Conservation (phyloP, 805 yeast genomes). For the Starmerella tilneyi region DNA sequence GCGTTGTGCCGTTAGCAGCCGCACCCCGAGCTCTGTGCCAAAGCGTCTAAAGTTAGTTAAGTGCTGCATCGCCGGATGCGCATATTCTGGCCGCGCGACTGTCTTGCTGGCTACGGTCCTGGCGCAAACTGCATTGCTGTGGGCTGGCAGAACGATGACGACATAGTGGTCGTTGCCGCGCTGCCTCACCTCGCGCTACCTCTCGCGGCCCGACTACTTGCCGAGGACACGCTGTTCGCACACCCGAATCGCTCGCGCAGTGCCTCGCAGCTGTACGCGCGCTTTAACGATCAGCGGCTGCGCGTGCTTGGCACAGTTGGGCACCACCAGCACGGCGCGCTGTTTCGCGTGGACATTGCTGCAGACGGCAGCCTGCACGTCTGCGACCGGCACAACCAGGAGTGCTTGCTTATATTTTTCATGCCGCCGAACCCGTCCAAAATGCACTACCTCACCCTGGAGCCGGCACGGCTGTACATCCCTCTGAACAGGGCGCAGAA, state of each 20-base stretch:
- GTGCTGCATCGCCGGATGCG: too few species aligned
- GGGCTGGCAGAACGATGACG: conserved; percentile 23
- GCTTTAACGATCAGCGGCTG: conserved; percentile 15
- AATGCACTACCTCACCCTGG: conserved; percentile 65
- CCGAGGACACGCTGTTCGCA: conserved; percentile 17
- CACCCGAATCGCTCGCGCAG: conserved; percentile 5
- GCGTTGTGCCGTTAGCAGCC: too few species aligned
- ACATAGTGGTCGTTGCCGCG: conserved; percentile 21
- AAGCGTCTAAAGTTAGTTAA: not conserved
- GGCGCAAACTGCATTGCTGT: conserved; percentile 12
- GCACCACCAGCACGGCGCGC: not conserved
- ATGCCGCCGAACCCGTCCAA: conserved; percentile 60
- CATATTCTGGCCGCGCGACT: conserved; percentile 21
- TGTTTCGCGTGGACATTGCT: not conserved
- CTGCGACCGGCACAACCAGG: not conserved
- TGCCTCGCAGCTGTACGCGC: conserved; percentile 19
- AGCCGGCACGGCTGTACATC: conserved; percentile 58
- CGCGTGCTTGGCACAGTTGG: conserved; percentile 17
- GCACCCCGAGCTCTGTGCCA: not conserved
- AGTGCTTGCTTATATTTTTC: conserved; percentile 38
- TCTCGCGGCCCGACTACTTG: conserved; percentile 18
- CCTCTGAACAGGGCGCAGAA: conserved; percentile 16
- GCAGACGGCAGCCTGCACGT: not conserved
- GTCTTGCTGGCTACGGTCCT: conserved; percentile 3
- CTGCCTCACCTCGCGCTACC: conserved; percentile 18